Evolutionary conservation across 805 yeast species (phyloP), one percentile per base, ranked within the genome.

Genomic region (Wickerhamia fluorescens): DNA sequence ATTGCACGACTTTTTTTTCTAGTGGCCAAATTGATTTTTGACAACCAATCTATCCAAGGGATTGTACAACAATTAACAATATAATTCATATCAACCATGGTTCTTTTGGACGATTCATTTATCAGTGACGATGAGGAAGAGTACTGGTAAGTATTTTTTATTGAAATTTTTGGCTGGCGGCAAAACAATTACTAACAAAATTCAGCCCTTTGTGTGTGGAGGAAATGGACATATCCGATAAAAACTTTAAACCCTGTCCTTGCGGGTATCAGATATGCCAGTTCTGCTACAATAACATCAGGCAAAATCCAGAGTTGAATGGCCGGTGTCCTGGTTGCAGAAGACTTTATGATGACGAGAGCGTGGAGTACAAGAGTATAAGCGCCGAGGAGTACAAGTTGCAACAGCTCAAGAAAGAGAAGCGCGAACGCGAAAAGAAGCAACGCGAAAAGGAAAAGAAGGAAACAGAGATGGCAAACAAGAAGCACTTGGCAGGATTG

Each of bases 261-360:
- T 92, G 99, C 63, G 99, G 99, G 12, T 92, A 92, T 50, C 96
- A 94, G 55, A 84, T 92, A 34, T 92, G 99, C 56, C 97, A 89
- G 67, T 92, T 92, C 53, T 92, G 99, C 57, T 92, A 89, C 68
- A 92, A 92, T 61, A 89, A 88, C 54, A 92, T 92, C 47, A 73
- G 96, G 40, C 92, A 86, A 41, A 89, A 89, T 45, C 96, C 96
- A 2, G 96, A 92, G 53, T 64, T 89, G 38, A 88, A 88, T 52
- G 97, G 96, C 3, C 75, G 86, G 42, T 92, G 99, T 61, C 99
- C 99, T 2, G 97, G 95, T 2, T 92, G 99, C 58, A 82, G 99
- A 51, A 68, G 98, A 37, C 72, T 79, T 14, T 92, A 92, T 53
- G 95, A 87, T 41, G 98, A 92, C 50, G 94, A 85, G 40, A 75